Conservation (phyloP, 768 basidiomycete genomes). For the Hysterangium stoloniferum region DNA sequence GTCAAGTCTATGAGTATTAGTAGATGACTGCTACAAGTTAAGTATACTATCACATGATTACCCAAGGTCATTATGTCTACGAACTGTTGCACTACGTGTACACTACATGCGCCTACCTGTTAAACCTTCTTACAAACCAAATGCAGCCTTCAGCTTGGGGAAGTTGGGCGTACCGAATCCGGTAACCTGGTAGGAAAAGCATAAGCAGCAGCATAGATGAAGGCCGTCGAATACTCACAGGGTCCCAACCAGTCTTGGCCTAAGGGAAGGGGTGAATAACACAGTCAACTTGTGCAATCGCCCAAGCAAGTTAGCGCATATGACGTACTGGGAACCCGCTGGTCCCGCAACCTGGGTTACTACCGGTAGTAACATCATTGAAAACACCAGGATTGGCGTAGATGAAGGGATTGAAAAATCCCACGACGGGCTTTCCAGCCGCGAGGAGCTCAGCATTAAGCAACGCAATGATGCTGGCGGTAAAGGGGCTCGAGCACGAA, state of each 20-base stretch:
- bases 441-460: slow-evolving; percentile 27
- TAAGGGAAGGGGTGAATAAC: too few relatives aligned
- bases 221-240: slow-evolving; percentile 13
- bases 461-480: slow-evolving; percentile 27
- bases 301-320: neutral
- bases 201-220: neutral
- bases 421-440: slow-evolving; percentile 22
- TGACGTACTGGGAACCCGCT: slow-evolving; percentile 18
- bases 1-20: too few relatives aligned
- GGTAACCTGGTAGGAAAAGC: slow-evolving; percentile 10
- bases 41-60: too few relatives aligned
- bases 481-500: slow-evolving; percentile 27
- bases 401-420: slow-evolving; percentile 32
- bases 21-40: too few relatives aligned
- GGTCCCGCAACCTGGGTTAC: slow-evolving; percentile 24
- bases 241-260: slow-evolving; percentile 20
- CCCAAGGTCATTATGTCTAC: too few relatives aligned
- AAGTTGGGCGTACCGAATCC: slow-evolving; percentile 17
- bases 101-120: too few relatives aligned
- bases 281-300: neutral
- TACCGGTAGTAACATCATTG: slow-evolving; percentile 24
- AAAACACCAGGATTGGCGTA: slow-evolving; percentile 20
- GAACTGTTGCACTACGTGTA: too few relatives aligned
- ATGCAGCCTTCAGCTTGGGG: slow-evolving; percentile 4
- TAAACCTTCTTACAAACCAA: too few relatives aligned